Evolutionary conservation across 2,329 filamentous ascomycete species (phyloP).

Genomic region (Epichloe typhina): DNA sequence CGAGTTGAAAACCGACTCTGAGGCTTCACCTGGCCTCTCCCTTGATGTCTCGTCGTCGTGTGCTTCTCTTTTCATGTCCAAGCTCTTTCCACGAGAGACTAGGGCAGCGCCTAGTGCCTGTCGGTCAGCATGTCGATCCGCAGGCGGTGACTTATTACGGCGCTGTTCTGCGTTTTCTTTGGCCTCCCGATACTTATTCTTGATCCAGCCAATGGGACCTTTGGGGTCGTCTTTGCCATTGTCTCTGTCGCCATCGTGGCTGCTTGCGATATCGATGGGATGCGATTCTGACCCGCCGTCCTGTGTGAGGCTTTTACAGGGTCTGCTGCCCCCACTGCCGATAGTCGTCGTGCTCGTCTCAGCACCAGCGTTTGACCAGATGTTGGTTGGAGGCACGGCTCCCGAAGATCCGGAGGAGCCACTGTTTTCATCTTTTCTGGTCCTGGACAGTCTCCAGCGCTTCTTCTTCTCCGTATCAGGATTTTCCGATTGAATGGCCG

Average conservation of each 20-base stretch:
- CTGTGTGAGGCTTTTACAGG: constrained; percentile 35
- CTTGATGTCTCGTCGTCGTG: constrained; percentile 9
- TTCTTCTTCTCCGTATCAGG: constrained; percentile 57
- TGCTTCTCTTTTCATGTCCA: constrained; percentile 31
- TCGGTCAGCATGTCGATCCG: constrained; percentile 17
- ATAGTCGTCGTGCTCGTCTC: constrained; percentile 56
- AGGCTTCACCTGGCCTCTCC: not conserved
- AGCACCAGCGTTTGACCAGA: constrained; percentile 51
- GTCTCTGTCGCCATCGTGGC: constrained; percentile 25
- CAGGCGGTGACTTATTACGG: constrained; percentile 43
- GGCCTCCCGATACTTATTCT: constrained; percentile 45
- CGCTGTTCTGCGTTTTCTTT: constrained; percentile 43
- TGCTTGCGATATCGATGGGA: constrained; percentile 25
- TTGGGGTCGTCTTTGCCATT: constrained; percentile 31
- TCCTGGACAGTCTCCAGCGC: constrained; percentile 59
- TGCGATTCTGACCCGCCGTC: constrained; percentile 36
- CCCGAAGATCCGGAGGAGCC: constrained; percentile 26
- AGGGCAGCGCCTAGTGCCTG: constrained; percentile 16
- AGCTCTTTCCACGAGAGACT: constrained; percentile 31
- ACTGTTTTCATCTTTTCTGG: constrained; percentile 41
- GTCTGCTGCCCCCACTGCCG: constrained; percentile 42
- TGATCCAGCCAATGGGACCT: constrained; percentile 45
- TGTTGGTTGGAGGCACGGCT: constrained; percentile 29
- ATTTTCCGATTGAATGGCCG: constrained; percentile 22
- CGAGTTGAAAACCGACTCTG: not conserved